Percentiles rank a stretch among this genome's conserved stretches.
Conservation (phyloP, 2,329 filamentous ascomycete species). For the Hortaea sp. region DNA sequence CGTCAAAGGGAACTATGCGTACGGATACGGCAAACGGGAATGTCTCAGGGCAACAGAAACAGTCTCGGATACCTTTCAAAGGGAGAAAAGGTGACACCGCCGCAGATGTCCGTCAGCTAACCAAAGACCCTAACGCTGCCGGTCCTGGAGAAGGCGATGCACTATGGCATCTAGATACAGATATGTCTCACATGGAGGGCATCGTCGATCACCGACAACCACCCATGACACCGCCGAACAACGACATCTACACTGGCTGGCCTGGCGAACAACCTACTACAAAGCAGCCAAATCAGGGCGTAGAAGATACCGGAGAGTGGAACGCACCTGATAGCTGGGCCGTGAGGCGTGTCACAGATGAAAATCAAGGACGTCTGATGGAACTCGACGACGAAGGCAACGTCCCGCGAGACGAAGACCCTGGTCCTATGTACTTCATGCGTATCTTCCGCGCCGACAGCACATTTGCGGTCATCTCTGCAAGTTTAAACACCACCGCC, state of each 20-base stretch:
- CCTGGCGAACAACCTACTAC: constrained; percentile 27
- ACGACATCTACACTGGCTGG: constrained; percentile 39
- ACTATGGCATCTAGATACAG: constrained; percentile 72
- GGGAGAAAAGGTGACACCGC: constrained; percentile 36
- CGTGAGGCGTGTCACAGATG: constrained; percentile 63
- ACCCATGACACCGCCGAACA: constrained; percentile 57
- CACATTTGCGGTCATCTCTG: constrained; percentile 86
- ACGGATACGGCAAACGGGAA: constrained; percentile 9
- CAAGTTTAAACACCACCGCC: constrained; percentile 73
- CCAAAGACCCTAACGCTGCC: constrained; percentile 34
- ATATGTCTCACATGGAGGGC: constrained; percentile 83
- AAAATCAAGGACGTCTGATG: constrained; percentile 45
- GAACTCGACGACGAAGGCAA: constrained; percentile 61
- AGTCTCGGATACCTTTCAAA: constrained; percentile 45
- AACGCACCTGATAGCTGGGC: constrained; percentile 96
- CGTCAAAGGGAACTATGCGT: constrained; percentile 9
- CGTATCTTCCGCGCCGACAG: constrained; percentile 89
- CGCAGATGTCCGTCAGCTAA: constrained; percentile 28
- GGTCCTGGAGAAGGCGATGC: constrained; percentile 28
- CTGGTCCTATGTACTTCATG: constrained; percentile 73
- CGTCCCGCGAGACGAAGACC: constrained; percentile 58
- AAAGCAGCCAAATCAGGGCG: constrained; percentile 7
- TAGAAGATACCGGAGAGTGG: constrained; percentile 52
- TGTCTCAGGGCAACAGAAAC: constrained; percentile 10
- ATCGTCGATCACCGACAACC: constrained; percentile 59